Evolutionary conservation across 2,329 filamentous ascomycete species (phyloP), one percentile per base, ranked within the genome.

Genomic region (Sporothrix phasma): DNA sequence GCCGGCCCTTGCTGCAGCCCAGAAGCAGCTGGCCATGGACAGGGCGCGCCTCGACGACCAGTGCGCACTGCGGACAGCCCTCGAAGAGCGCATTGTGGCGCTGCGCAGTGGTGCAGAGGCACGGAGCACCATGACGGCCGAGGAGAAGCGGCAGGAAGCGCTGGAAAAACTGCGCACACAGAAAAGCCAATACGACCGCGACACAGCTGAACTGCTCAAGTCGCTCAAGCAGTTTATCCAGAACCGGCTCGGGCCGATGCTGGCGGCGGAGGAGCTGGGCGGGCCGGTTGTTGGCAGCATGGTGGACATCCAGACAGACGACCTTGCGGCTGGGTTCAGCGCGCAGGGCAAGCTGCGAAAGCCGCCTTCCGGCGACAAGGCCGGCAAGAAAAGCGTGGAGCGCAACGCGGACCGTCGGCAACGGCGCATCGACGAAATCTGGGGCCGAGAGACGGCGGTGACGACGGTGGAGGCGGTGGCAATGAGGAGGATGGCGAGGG

Each of bases 191-290:
- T 88, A 90, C 70, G 83, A 88, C 64, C 77, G 73, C 61, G 82
- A 87, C 68, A 87, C 86, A 1, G 77, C 78, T 1, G 79, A 76
- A 47, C 77, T 94, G 17, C 82, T 88, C 63, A 81, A 80, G 64
- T 80, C 83, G 0, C 80, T 95, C 63, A 83, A 87, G 67, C 77
- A 76, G 17, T 95, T 95, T 71, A 86, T 93, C 64, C 84, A 89
- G 66, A 77, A 84, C 49, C 81, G 84, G 46, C 80, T 96, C 1
- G 88, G 88, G 1, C 76, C 83, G 3, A 89, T 93, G 84, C 79
- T 96, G 49, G 90, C 90, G 6, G 89, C 89, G 0, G 91, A 95
- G 75, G 89, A 92, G 71, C 80, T 92, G 1, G 91, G 91, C 7
- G 90, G 91, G 0, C 90, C 91, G 0, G 87, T 92, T 11, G 89